These are phyloP conservation scores for Harrya chromipes DNA, from an alignment of 768 basidiomycete species.

Conservation along the genomic window DNA sequence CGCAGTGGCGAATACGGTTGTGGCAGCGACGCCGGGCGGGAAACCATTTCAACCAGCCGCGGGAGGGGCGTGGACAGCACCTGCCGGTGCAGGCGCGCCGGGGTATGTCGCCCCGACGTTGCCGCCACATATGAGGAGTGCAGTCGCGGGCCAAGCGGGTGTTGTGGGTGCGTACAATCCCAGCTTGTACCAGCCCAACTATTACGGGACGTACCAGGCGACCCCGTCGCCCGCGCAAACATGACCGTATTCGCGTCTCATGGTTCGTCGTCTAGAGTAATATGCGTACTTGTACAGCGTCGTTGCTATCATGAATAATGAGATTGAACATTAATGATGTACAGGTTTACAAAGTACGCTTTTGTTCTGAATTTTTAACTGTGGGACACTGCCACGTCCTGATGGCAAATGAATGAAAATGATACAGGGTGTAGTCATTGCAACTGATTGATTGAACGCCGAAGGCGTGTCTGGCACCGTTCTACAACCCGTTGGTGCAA, in stretches of 20 bases:
- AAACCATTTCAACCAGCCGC: slow-evolving; percentile 33
- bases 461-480: slow-evolving; percentile 17
- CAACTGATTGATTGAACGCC: too few species aligned
- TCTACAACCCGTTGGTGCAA: neutral
- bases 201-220: slow-evolving; percentile 33
- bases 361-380: too few species aligned
- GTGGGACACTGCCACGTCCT: too few species aligned
- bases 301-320: slow-evolving; percentile 20
- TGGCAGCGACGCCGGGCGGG: slow-evolving; percentile 24
- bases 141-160: slow-evolving; percentile 23
- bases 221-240: slow-evolving; percentile 32
- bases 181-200: slow-evolving; percentile 28
- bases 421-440: too few species aligned
- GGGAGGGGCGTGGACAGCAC: slow-evolving; percentile 24
- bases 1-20: slow-evolving; percentile 55
- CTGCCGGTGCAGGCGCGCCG: slow-evolving; percentile 21
- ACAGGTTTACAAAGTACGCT: neutral
- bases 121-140: slow-evolving; percentile 40
- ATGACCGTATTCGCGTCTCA: slow-evolving; percentile 6
- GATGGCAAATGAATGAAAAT: too few species aligned
- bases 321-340: neutral
- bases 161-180: slow-evolving; percentile 16
- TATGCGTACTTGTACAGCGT: slow-evolving; percentile 12
- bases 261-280: slow-evolving; percentile 19
- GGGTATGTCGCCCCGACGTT: slow-evolving; percentile 36